Base-by-base conservation (phyloP, 1,284 basidiomycete genomes). In the Apiotrichum gamsii region DNA sequence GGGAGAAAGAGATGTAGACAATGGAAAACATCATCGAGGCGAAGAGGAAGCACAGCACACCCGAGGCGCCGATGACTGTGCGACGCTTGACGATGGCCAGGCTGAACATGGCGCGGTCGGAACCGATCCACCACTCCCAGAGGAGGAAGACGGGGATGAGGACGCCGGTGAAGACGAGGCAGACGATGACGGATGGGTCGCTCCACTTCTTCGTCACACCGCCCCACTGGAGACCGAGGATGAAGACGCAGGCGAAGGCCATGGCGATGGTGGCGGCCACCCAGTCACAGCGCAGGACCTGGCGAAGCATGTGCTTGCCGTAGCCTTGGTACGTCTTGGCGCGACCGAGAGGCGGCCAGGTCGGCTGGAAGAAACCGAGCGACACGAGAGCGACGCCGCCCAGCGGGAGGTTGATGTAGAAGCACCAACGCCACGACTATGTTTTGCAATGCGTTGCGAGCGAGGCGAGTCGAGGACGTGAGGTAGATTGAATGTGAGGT, bases 131-230 rank as follows among this genome's bases (percentile, higher is more conserved):
- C 52, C 52, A 61, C 45, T 74, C 71, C 52, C 64, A 75, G 1
- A 47, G 29, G 39, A 70, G 20, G 52, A 75, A 70, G 31, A 69
- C 30, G 10, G 58, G 43, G 8, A 61, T 47, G 4, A 71, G 49
- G 30, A 74, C 67, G 11, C 54, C 61, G n/a, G 60, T 60, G 46
- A 73, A 52, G 16, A 74, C 69, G 44, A 72, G 58, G 24, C 56
- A 61, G 39, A 59, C 68, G 47, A 77, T 69, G 38, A 75, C 72
- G 4, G 60, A 47, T 2, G 57, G 69, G 35, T 65, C 58, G 25
- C 45, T 57, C 75, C 75, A 76, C 4, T 60, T 29, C 33, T 62
- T 60, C 25, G 59, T 57, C 18, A 70, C 64, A n/a, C 71, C 71
- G 32, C 66, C 70, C 62, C 65, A 71, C 51, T 72, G 60, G 8